Conservation (phyloP, 208 protist species). For the Wallacemonas sp. region DNA sequence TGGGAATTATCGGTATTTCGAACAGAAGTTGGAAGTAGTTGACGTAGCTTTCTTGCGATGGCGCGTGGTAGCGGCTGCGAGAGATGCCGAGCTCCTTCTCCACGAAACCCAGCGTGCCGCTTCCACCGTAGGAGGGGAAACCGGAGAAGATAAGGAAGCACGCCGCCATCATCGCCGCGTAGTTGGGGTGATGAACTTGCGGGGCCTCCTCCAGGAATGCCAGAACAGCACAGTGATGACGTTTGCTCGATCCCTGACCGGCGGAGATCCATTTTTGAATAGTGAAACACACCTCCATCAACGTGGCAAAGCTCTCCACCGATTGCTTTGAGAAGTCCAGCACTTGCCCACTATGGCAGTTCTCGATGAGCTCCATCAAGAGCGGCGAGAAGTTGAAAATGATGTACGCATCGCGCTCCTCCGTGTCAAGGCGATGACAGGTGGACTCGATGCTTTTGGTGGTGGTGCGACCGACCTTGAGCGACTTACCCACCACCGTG, state of each 20-base stretch:
- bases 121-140: slow-evolving; percentile 46
- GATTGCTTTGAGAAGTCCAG: slow-evolving; percentile 78
- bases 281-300: slow-evolving; percentile 79
- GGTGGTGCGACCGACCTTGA: slow-evolving; percentile 41
- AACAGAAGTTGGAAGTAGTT: slow-evolving; percentile 86
- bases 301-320: slow-evolving; percentile 60
- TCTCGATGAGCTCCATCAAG: slow-evolving; percentile 67
- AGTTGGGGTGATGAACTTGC: slow-evolving; percentile 56
- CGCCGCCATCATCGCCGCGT: slow-evolving; percentile 74
- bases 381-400: slow-evolving; percentile 85
- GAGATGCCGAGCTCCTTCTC: slow-evolving; percentile 57
- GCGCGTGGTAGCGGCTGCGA: slow-evolving; percentile 54
- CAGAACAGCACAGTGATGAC: slow-evolving; percentile 53
- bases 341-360: slow-evolving; percentile 55
- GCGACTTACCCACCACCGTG: slow-evolving; percentile 35
- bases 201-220: slow-evolving; percentile 69
- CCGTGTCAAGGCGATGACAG: slow-evolving; percentile 46
- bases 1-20: slow-evolving; percentile 69
- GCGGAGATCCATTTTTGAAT: slow-evolving; percentile 66
- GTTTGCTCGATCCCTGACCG: slow-evolving; percentile 10
- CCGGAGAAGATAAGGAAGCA: slow-evolving; percentile 78
- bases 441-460: slow-evolving; percentile 49
- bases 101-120: slow-evolving; percentile 52
- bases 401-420: slow-evolving; percentile 59
- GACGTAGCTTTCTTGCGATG: slow-evolving; percentile 77